Percentiles rank a stretch among this genome's conserved stretches.
Evolutionary conservation across 306 rosid genomes (phyloP).

Genomic region (Arachis stenosperma): DNA sequence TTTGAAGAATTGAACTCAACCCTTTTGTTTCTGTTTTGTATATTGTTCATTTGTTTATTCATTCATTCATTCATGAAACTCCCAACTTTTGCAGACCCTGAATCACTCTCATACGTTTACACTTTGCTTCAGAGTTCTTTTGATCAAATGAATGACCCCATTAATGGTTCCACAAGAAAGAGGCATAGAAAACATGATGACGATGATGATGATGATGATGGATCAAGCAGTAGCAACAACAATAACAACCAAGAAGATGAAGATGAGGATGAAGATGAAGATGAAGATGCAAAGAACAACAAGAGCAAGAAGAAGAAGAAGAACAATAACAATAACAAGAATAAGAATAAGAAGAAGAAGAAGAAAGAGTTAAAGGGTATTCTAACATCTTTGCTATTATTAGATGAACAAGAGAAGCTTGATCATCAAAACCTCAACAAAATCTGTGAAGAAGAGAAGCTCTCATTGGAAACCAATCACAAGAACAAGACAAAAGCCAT

Average conservation of each 20-base stretch:
- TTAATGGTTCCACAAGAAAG: constrained; percentile 23
- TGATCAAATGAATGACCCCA: constrained; percentile 42
- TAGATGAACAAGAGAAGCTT: constrained; percentile 65
- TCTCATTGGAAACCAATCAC: constrained; percentile 49
- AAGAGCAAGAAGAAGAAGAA: constrained; percentile 27
- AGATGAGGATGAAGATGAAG: constrained; percentile 40
- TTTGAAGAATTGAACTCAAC: too few relatives aligned
- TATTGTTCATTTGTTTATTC: too few relatives aligned
- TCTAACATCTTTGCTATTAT: constrained; percentile 55
- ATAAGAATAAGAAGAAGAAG: constrained; percentile 40
- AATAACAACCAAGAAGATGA: background rate
- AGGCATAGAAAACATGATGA: constrained; percentile 40
- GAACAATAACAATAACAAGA: background rate
- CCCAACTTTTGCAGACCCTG: constrained; percentile 50
- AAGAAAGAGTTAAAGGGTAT: constrained; percentile 64
- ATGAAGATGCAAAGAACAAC: constrained; percentile 7
- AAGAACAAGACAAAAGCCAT: constrained; percentile 60
- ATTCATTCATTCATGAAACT: constrained; percentile 43
- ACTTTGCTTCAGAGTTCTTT: constrained; percentile 42
- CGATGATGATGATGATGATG: background rate
- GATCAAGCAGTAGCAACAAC: background rate
- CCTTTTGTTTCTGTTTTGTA: too few relatives aligned
- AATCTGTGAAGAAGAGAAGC: constrained; percentile 54
- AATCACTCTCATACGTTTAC: constrained; percentile 44
- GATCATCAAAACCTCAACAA: constrained; percentile 50